Conservation (phyloP, 768 basidiomycete species). For the Serendipita sp. region DNA sequence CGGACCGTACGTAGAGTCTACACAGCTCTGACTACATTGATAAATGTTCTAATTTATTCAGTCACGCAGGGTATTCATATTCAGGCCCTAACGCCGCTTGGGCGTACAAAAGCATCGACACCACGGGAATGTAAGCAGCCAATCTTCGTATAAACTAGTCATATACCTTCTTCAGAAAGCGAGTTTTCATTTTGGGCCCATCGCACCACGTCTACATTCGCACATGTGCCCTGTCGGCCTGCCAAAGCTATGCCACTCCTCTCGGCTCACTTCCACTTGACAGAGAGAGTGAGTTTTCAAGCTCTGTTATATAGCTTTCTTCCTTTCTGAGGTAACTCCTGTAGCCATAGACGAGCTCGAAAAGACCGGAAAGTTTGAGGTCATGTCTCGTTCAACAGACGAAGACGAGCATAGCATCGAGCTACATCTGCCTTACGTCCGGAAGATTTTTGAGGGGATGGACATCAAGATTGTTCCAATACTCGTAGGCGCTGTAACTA, state of each 20-base stretch:
- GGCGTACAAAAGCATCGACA: constrained; percentile 86
- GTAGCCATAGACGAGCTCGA: constrained; percentile 53
- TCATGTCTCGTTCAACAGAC: constrained; percentile 52
- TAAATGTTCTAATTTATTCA: constrained; percentile 19
- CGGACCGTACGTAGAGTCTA: constrained; percentile 57
- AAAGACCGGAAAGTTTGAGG: constrained; percentile 49
- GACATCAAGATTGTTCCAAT: constrained; percentile 80
- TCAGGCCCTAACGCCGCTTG: constrained; percentile 89
- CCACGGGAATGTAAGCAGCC: constrained; percentile 52
- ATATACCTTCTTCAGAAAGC: constrained; percentile 37
- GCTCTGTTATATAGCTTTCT: background rate
- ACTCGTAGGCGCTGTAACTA: constrained; percentile 64
- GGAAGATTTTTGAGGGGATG: constrained; percentile 61
- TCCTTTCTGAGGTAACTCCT: constrained; percentile 8
- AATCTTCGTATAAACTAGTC: background rate
- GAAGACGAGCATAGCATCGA: constrained; percentile 96
- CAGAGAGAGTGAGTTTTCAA: constrained; percentile 42
- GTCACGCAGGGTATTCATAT: constrained; percentile 92
- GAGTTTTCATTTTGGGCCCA: constrained; percentile 89
- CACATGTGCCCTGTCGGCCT: constrained; percentile 75
- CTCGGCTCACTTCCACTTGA: constrained; percentile 72
- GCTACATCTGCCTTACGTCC: constrained; percentile 89
- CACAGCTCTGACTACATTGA: background rate
- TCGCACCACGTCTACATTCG: constrained; percentile 84
- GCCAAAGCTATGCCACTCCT: constrained; percentile 66